These are phyloP conservation scores for Nasturtium officinale DNA, from an alignment of 345 rosid species.

Conservation along the genomic window DNA sequence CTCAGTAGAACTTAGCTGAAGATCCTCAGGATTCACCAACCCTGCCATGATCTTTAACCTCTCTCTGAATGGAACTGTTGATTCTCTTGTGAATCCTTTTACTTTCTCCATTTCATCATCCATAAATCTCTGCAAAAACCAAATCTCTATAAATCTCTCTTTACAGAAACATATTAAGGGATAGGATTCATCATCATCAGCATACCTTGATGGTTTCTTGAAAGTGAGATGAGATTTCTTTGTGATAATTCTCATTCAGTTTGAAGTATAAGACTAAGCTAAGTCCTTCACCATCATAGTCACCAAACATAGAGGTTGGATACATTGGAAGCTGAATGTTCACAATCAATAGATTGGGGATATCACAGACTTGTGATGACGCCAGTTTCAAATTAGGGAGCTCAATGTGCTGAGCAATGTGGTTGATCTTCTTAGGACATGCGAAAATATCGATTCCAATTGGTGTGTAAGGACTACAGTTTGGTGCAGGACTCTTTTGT, in stretches of 20 bases:
- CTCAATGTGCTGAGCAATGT: constrained; percentile 81
- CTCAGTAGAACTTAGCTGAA: constrained; percentile 66
- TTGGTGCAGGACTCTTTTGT: constrained; percentile 66
- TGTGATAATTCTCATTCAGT: constrained; percentile 57
- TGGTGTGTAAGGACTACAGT: constrained; percentile 61
- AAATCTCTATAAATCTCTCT: constrained; percentile 2
- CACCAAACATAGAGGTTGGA: constrained; percentile 63
- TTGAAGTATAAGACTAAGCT: constrained; percentile 77
- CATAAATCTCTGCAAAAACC: constrained; percentile 56
- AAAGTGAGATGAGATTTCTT: constrained; percentile 62
- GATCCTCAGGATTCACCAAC: constrained; percentile 73
- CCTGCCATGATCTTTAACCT: constrained; percentile 78
- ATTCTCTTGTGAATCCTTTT: constrained; percentile 65
- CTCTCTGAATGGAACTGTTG: constrained; percentile 69
- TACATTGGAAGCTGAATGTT: constrained; percentile 85
- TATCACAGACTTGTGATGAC: constrained; percentile 43
- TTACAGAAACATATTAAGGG: neutral
- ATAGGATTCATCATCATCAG: constrained; percentile 9
- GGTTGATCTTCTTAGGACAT: constrained; percentile 65
- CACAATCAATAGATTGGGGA: constrained; percentile 63
- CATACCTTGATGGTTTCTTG: constrained; percentile 72
- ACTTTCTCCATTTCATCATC: constrained; percentile 75
- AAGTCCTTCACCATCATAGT: constrained; percentile 86
- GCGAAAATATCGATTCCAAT: constrained; percentile 70
- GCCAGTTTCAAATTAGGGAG: constrained; percentile 52